Percentiles rank a stretch among this genome's conserved stretches.
phyloP scores from a whole-genome alignment of 345 rosid species.

The Syzygium aqueum region DNA sequence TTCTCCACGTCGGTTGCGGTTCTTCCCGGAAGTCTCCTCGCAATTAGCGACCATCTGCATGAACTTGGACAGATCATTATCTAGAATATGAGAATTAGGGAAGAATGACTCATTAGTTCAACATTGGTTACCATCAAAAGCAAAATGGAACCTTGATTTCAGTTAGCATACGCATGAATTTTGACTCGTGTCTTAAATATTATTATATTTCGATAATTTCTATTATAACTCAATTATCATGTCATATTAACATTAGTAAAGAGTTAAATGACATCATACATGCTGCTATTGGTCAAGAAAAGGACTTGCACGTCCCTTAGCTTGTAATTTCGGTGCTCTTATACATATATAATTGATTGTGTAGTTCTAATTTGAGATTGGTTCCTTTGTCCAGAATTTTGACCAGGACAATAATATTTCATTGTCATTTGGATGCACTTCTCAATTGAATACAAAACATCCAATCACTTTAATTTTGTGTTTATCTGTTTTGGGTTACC shows the following conservation, averaged over 20 bases:
- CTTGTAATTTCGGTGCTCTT: not conserved
- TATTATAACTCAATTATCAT: not conserved
- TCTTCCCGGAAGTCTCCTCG: conserved; percentile 20
- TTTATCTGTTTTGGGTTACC: not conserved
- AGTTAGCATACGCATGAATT: not conserved
- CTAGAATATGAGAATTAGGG: not conserved
- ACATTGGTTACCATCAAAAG: not conserved
- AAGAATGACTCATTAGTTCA: not conserved
- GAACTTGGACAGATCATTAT: not conserved
- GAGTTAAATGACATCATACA: not conserved
- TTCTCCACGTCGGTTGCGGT: conserved; percentile 19
- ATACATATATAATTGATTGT: too few species aligned
- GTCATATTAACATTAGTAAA: not conserved
- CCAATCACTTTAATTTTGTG: not conserved
- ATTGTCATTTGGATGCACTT: not conserved
- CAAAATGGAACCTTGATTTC: not conserved
- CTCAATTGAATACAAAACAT: not conserved
- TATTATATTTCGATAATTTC: not conserved
- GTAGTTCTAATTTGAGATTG: not conserved
- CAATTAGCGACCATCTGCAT: conserved; percentile 19
- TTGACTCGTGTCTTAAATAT: not conserved
- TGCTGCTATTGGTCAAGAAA: not conserved
- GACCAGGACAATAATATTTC: not conserved
- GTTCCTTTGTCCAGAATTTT: not conserved
- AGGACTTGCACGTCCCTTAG: not conserved